A percentile compares a stretch with the other conserved stretches of the same genome.
Evolutionary conservation across 257 asterid genomes (phyloP).

Genomic region (Ilex aquifolium): DNA sequence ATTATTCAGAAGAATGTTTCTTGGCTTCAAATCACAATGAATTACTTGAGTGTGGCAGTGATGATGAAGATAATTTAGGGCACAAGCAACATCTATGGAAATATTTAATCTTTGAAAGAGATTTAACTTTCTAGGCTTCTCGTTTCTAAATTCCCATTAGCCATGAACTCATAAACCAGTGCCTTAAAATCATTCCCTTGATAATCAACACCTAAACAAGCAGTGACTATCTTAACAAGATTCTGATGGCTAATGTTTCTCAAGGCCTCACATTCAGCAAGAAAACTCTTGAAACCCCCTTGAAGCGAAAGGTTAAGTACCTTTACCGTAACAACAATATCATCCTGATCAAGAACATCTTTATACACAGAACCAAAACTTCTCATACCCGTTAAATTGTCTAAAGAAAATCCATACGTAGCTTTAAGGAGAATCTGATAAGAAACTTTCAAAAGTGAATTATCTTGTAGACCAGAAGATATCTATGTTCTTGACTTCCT

Average conservation of each 20-base stretch:
- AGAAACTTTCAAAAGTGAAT: slow-evolving; percentile 9
- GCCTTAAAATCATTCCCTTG: slow-evolving; percentile 20
- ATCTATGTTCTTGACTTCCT: not conserved
- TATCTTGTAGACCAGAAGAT: not conserved
- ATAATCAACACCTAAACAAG: slow-evolving; percentile 9
- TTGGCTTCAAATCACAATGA: slow-evolving; percentile 25
- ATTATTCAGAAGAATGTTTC: slow-evolving; percentile 11
- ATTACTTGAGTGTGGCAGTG: slow-evolving; percentile 1
- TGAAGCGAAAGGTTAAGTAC: slow-evolving; percentile 6
- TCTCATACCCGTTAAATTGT: slow-evolving; percentile 14
- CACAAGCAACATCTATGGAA: slow-evolving; percentile 12
- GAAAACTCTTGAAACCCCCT: slow-evolving; percentile 13
- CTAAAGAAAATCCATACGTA: slow-evolving; percentile 26
- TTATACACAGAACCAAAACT: slow-evolving; percentile 20
- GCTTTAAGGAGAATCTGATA: slow-evolving; percentile 14
- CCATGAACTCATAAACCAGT: slow-evolving; percentile 16
- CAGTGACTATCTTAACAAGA: slow-evolving; percentile 10
- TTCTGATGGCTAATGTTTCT: slow-evolving; percentile 10
- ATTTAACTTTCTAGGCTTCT: slow-evolving; percentile 2
- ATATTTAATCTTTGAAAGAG: slow-evolving; percentile 10
- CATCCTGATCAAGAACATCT: slow-evolving; percentile 9
- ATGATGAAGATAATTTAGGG: slow-evolving; percentile 14
- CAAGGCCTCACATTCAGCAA: slow-evolving; percentile 6
- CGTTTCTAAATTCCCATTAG: slow-evolving; percentile 5
- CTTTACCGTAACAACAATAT: slow-evolving; percentile 4